These are phyloP conservation scores for Syzygium oleosum DNA, from an alignment of 345 rosid species.

Conservation along the genomic window DNA sequence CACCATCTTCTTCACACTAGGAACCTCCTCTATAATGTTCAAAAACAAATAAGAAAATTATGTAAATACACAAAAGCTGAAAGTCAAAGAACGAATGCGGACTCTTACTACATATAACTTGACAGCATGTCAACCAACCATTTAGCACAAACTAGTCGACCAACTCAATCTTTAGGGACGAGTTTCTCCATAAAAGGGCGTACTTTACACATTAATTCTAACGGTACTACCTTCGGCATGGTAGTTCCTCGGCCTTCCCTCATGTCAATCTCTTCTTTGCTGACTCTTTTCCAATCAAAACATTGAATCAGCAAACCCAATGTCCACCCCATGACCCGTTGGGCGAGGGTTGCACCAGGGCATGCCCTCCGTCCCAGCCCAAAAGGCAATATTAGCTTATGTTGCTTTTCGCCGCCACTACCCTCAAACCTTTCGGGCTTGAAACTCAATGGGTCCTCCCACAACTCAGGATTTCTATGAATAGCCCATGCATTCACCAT, in stretches of 20 bases:
- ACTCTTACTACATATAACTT: neutral
- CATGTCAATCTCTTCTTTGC: slow-evolving; percentile 25
- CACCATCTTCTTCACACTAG: neutral
- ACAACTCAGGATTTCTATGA: slow-evolving; percentile 29
- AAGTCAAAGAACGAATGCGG: neutral
- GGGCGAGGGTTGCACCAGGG: slow-evolving; percentile 35
- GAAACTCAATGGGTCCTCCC: slow-evolving; percentile 34
- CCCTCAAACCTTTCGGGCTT: slow-evolving; percentile 41
- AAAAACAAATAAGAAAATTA: neutral
- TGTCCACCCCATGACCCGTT: slow-evolving; percentile 19
- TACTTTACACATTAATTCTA: slow-evolving; percentile 32
- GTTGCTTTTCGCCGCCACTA: neutral
- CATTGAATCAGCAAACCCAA: slow-evolving; percentile 40
- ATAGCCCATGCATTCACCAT: slow-evolving; percentile 47
- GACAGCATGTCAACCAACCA: neutral
- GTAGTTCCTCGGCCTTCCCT: slow-evolving; percentile 20
- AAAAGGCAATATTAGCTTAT: slow-evolving; percentile 24
- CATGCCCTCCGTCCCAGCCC: slow-evolving; percentile 49
- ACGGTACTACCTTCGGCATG: slow-evolving; percentile 30
- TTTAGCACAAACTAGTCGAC: neutral
- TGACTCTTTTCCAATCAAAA: slow-evolving; percentile 40
- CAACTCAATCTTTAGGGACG: neutral
- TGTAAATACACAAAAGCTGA: neutral
- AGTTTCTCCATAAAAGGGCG: slow-evolving; percentile 6
- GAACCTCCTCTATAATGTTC: neutral